Conservation (phyloP, 805 yeast genomes). For the Sungouiozyma ichnusensis region DNA sequence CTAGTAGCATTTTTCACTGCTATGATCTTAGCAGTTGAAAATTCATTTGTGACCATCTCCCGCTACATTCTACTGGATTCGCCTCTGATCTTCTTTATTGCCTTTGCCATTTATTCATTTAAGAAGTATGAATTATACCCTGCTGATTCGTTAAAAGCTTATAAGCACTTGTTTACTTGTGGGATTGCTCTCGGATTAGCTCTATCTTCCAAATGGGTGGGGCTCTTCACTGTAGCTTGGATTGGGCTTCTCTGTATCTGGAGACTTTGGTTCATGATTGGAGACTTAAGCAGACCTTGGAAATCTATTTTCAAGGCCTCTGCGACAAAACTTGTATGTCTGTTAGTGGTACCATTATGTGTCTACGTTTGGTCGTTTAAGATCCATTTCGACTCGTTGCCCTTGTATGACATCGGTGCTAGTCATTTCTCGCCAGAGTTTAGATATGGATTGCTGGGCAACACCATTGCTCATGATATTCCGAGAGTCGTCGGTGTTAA, state of each 20-base stretch:
- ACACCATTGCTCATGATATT: constrained; percentile 48
- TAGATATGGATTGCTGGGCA: constrained; percentile 50
- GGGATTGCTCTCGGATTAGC: constrained; percentile 68
- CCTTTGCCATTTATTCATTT: constrained; percentile 54
- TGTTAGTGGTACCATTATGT: constrained; percentile 48
- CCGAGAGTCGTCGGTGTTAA: constrained; percentile 64
- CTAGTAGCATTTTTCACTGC: constrained; percentile 49
- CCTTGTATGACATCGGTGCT: constrained; percentile 58
- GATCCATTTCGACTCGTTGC: constrained; percentile 49
- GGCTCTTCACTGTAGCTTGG: constrained; percentile 73
- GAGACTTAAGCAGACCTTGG: constrained; percentile 50
- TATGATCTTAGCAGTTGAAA: constrained; percentile 50
- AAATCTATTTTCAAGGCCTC: constrained; percentile 38
- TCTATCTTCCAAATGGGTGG: constrained; percentile 74
- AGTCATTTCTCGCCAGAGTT: constrained; percentile 66
- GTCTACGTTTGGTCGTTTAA: constrained; percentile 51
- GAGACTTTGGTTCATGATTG: constrained; percentile 62
- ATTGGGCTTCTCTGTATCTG: constrained; percentile 50
- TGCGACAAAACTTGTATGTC: constrained; percentile 38
- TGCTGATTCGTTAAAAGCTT: constrained; percentile 52
- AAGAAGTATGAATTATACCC: constrained; percentile 55
- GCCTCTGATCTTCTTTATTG: constrained; percentile 68
- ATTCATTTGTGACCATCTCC: constrained; percentile 58
- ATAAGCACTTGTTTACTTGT: constrained; percentile 48
- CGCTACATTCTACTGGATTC: constrained; percentile 68